These are phyloP conservation scores for Hydnum rufescens DNA, from an alignment of 768 basidiomycete species.

Conservation along the genomic window DNA sequence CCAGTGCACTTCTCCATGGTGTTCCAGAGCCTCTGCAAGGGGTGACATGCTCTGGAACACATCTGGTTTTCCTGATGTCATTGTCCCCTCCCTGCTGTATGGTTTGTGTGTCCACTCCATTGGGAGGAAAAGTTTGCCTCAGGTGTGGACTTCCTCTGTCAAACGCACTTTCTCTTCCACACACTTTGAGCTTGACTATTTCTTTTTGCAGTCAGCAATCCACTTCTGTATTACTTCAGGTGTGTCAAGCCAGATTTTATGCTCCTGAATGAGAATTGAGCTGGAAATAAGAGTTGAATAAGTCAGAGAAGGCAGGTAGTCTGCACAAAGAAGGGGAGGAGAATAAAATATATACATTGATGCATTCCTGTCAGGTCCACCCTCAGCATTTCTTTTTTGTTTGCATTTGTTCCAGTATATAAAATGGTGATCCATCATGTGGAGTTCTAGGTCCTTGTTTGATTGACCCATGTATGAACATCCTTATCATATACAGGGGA, in stretches of 20 bases:
- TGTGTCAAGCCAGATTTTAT: conserved; percentile 52
- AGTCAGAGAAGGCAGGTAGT: background rate
- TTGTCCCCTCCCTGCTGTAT: too few species aligned
- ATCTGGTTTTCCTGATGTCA: too few species aligned
- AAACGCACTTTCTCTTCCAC: conserved; percentile 45
- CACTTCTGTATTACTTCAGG: conserved; percentile 68
- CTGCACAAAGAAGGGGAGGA: conserved; percentile 3
- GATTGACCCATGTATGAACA: too few species aligned
- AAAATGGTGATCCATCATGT: conserved; percentile 83
- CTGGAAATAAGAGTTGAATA: conserved; percentile 2
- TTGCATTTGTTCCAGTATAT: conserved; percentile 47
- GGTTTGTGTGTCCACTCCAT: conserved; percentile 32
- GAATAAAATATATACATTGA: conserved; percentile 2
- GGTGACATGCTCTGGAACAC: too few species aligned
- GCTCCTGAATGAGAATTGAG: conserved; percentile 55
- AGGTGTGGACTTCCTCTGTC: background rate
- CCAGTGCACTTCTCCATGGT: too few species aligned
- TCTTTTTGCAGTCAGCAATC: conserved; percentile 73
- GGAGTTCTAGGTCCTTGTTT: conserved; percentile 47
- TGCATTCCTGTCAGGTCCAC: conserved; percentile 2
- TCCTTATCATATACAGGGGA: too few species aligned
- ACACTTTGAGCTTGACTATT: conserved; percentile 55
- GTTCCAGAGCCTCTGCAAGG: too few species aligned
- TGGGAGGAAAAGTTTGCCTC: background rate
- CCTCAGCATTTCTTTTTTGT: conserved; percentile 58